Conservation (phyloP, 2,329 filamentous ascomycete species). For the Pestalotiopsis sp. region DNA sequence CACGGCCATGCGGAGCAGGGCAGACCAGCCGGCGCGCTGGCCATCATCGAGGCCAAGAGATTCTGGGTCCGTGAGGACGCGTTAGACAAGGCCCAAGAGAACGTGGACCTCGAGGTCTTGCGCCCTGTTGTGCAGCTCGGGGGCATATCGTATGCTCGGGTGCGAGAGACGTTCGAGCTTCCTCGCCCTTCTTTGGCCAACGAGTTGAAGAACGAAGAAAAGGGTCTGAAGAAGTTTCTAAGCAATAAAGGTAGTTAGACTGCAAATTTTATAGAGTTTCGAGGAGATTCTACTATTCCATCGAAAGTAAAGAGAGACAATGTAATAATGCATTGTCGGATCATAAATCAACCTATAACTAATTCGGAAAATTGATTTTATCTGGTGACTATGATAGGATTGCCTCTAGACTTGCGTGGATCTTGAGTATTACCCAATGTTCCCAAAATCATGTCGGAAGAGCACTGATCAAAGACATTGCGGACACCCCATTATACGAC, state of each 20-base stretch:
- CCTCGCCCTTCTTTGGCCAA: neutral
- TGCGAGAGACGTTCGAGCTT: constrained; percentile 5
- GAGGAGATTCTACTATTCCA: too few species aligned
- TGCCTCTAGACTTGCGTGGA: too few species aligned
- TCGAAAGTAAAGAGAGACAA: too few species aligned
- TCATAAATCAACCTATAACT: neutral
- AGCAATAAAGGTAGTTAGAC: neutral
- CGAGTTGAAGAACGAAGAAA: neutral
- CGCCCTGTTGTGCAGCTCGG: constrained; percentile 12
- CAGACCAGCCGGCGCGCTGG: neutral
- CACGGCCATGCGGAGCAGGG: constrained; percentile 15
- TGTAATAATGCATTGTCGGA: neutral
- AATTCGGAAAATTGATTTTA: too few species aligned
- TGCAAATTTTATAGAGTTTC: neutral
- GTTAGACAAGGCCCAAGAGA: neutral
- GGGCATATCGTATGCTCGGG: constrained; percentile 10
- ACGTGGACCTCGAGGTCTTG: constrained; percentile 4
- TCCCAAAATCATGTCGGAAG: neutral
- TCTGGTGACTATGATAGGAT: too few species aligned
- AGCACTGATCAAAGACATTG: neutral
- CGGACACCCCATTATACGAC: neutral
- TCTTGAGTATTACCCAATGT: too few species aligned
- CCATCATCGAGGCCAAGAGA: constrained; percentile 9
- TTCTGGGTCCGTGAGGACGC: constrained; percentile 14
- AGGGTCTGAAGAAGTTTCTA: neutral